Conservation (phyloP, 495 filamentous ascomycete genomes). For the Neurospora terricola region DNA sequence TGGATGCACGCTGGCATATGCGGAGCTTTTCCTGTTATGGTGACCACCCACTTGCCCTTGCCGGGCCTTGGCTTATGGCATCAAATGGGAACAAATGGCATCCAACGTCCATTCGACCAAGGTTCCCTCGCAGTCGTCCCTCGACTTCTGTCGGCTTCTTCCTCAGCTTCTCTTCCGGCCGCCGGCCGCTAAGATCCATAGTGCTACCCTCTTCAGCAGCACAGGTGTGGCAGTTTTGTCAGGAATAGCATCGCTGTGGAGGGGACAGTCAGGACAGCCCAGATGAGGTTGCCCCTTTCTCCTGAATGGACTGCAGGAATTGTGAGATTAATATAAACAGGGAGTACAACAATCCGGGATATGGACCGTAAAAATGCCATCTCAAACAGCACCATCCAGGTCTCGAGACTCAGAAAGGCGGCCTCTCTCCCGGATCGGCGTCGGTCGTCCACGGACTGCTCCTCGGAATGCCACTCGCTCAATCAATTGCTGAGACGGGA, state of each 20-base stretch:
- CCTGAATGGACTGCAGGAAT: not conserved
- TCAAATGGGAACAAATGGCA: conserved; percentile 6
- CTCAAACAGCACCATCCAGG: not conserved
- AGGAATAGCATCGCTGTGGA: not conserved
- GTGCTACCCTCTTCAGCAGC: not conserved
- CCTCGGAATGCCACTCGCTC: not conserved
- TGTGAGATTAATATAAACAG: not conserved
- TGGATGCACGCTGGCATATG: conserved; percentile 3
- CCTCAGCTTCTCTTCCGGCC: conserved; percentile 10
- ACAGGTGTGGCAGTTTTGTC: conserved; percentile 4
- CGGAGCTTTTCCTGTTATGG: conserved; percentile 12
- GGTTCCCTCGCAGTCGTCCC: conserved; percentile 10
- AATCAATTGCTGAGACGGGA: not conserved
- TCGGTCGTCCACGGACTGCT: not conserved
- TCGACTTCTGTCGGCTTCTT: conserved; percentile 23
- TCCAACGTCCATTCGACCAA: conserved; percentile 7
- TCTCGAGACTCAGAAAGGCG: not conserved
- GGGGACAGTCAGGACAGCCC: not conserved
- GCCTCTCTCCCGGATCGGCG: not conserved
- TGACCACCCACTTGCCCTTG: not conserved
- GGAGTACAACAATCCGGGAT: not conserved
- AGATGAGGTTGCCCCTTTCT: not conserved
- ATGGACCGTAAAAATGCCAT: not conserved
- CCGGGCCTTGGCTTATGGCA: conserved; percentile 10
- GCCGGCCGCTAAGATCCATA: conserved; percentile 6